Percentiles rank a stretch among this genome's conserved stretches.
Conservation (phyloP, 2,329 filamentous ascomycete species). For the Plenodomus biglobosus region DNA sequence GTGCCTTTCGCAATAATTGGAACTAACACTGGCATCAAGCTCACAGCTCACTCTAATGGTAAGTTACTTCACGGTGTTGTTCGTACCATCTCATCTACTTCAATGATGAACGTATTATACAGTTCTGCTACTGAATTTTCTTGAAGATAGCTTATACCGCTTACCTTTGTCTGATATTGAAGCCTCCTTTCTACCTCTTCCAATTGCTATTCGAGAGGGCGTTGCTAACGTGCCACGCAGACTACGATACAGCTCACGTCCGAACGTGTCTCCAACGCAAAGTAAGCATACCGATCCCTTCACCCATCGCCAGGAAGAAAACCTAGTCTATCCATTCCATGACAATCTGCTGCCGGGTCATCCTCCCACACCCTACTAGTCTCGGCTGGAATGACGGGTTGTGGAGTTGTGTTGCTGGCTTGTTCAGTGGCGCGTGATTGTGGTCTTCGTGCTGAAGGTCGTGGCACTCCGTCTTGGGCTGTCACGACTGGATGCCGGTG, state of each 20-base stretch:
- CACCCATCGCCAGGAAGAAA: slow-evolving; percentile 55
- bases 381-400: slow-evolving; percentile 66
- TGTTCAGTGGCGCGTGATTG: slow-evolving; percentile 50
- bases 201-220: slow-evolving; percentile 1
- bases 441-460: slow-evolving; percentile 58
- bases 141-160: slow-evolving; percentile 62
- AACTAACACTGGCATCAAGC: neutral
- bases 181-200: slow-evolving; percentile 3
- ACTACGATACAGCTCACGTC: neutral
- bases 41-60: slow-evolving; percentile 4
- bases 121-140: slow-evolving; percentile 65
- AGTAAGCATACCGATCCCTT: slow-evolving; percentile 26
- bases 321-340: slow-evolving; percentile 65
- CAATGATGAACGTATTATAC: slow-evolving; percentile 50
- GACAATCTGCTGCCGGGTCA: slow-evolving; percentile 66
- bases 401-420: slow-evolving; percentile 64
- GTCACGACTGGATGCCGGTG: slow-evolving; percentile 56
- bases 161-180: slow-evolving; percentile 57
- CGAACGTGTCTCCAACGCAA: neutral
- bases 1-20: too few species aligned
- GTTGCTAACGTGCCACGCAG: slow-evolving; percentile 22
- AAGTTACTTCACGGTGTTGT: slow-evolving; percentile 11
- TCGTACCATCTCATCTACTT: slow-evolving; percentile 4
- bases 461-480: slow-evolving; percentile 48
- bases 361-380: slow-evolving; percentile 69